A percentile compares a stretch with the other conserved stretches of the same genome.
phyloP scores from a whole-genome alignment of 257 asterid genomes.

The Gentiana dahurica region DNA sequence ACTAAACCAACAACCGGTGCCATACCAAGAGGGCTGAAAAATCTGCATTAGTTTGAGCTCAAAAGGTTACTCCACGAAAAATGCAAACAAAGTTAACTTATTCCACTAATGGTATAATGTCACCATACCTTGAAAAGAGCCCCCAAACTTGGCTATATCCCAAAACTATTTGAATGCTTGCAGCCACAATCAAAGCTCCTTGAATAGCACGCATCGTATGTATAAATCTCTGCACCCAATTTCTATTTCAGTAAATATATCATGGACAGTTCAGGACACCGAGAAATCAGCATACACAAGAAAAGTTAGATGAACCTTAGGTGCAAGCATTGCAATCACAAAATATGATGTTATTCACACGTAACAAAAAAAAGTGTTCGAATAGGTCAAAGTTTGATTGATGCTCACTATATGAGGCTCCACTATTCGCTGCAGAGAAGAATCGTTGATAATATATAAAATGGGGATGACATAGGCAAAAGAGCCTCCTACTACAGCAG shows the following conservation, averaged over 20 bases:
- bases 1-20: slow-evolving; percentile 96
- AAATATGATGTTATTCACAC: not conserved
- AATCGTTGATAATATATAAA: slow-evolving; percentile 59
- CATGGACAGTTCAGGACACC: not conserved
- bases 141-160: slow-evolving; percentile 99
- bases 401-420: slow-evolving; percentile 62
- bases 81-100: not conserved
- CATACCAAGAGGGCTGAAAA: slow-evolving; percentile 98
- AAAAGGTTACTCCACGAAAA: not conserved
- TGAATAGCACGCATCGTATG: slow-evolving; percentile 96
- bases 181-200: slow-evolving; percentile 90
- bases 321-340: not conserved
- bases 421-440: slow-evolving; percentile 52
- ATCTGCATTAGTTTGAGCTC: slow-evolving; percentile 30
- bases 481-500: slow-evolving; percentile 94
- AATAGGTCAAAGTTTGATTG: not conserved
- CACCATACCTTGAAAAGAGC: slow-evolving; percentile 77
- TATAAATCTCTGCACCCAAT: slow-evolving; percentile 52
- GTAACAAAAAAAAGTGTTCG: not conserved
- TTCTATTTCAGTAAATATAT: not conserved
- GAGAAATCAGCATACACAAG: too few relatives aligned
- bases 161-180: slow-evolving; percentile 80
- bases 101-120: not conserved
- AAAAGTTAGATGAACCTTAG: not conserved
- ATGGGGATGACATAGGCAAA: slow-evolving; percentile 80